Evolutionary conservation across 192 early-diverging fungal species (phyloP).

Genomic region (Backusella luteola): DNA sequence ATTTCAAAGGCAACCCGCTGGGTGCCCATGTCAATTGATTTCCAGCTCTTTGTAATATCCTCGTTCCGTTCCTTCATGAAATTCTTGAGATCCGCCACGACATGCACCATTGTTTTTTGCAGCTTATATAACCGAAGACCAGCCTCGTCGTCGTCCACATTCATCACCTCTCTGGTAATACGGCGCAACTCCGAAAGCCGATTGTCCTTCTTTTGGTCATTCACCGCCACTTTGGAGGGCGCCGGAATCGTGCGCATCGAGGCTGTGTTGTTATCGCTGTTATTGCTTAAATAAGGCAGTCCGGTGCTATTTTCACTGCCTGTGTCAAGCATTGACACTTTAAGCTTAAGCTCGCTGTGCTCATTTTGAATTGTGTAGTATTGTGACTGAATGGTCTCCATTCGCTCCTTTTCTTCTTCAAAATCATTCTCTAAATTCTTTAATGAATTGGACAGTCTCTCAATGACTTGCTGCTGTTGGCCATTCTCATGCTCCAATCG

Average conservation of each 20-base stretch:
- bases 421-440: slow-evolving; percentile 3
- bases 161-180: neutral
- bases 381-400: slow-evolving; percentile 1
- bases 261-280: neutral
- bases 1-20: slow-evolving; percentile 13
- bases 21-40: slow-evolving; percentile 4
- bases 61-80: slow-evolving; percentile 1
- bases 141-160: slow-evolving; percentile 8
- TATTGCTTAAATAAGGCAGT: neutral
- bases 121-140: slow-evolving; percentile 1
- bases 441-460: neutral
- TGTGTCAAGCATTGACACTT: neutral
- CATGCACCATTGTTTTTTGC: slow-evolving; percentile 14
- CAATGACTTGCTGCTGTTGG: neutral
- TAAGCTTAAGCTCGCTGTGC: neutral
- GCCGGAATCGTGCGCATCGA: slow-evolving; percentile 2
- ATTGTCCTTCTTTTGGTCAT: slow-evolving; percentile 13
- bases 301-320: neutral
- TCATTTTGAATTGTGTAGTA: neutral
- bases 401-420: slow-evolving; percentile 5
- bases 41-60: slow-evolving; percentile 2
- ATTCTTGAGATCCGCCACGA: neutral
- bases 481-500: neutral
- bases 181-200: neutral
- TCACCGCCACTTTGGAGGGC: neutral